These are phyloP conservation scores for Xanthoparmelia taractica DNA, from an alignment of 495 filamentous ascomycete genomes.

Conservation along the genomic window DNA sequence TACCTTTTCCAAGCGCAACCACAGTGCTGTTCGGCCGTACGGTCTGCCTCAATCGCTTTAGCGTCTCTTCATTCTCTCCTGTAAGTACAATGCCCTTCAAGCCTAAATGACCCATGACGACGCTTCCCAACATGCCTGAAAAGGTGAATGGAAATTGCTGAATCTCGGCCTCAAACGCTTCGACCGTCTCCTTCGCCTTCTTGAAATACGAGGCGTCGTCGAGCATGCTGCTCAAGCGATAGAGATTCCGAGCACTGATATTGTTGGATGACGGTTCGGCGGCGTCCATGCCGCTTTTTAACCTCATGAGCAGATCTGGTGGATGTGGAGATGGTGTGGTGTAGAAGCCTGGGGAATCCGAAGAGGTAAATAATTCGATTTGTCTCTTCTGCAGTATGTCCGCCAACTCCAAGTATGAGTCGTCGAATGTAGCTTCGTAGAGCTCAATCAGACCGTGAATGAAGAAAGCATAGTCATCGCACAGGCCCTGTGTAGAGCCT, in stretches of 20 bases:
- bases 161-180: constrained; percentile 82
- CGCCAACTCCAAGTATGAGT: constrained; percentile 71
- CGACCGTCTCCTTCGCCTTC: constrained; percentile 64
- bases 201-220: constrained; percentile 55
- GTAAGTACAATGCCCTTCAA: constrained; percentile 38
- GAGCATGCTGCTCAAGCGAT: constrained; percentile 65
- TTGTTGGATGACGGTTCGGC: constrained; percentile 86
- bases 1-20: constrained; percentile 45
- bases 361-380: constrained; percentile 61
- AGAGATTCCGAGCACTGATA: constrained; percentile 72
- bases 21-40: constrained; percentile 38
- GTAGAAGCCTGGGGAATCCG: constrained; percentile 60
- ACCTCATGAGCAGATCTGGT: constrained; percentile 69
- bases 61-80: constrained; percentile 32
- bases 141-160: constrained; percentile 89
- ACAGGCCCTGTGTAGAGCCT: constrained; percentile 69
- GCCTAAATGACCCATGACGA: constrained; percentile 50
- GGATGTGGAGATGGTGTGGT: constrained; percentile 59
- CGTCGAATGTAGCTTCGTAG: constrained; percentile 81
- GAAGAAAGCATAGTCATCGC: constrained; percentile 91
- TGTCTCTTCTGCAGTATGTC: constrained; percentile 72
- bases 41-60: constrained; percentile 35
- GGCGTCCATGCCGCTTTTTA: constrained; percentile 91
- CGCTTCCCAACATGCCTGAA: constrained; percentile 62
- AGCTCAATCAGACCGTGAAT: constrained; percentile 78